Conservation (phyloP, 331 rosid genomes). For the Phaseolus coccineus region DNA sequence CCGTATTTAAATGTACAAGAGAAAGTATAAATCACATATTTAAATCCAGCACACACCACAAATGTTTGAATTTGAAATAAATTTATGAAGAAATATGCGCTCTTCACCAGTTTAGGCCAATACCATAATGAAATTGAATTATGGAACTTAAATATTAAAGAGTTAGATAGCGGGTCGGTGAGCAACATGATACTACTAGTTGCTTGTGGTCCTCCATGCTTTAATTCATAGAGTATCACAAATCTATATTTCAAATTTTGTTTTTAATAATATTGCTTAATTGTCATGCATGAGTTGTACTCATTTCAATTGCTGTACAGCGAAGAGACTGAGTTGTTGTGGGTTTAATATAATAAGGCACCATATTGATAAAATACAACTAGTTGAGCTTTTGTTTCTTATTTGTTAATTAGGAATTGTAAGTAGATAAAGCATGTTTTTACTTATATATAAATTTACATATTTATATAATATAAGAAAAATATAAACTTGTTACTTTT, state of each 20-base stretch:
- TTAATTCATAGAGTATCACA: not conserved
- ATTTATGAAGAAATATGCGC: not conserved
- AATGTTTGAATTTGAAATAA: not conserved
- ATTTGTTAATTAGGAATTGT: too few species aligned
- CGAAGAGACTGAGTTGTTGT: not conserved
- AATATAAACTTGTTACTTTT: too few species aligned
- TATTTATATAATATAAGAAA: too few species aligned
- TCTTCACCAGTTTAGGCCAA: not conserved
- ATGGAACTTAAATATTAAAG: not conserved
- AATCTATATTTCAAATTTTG: not conserved
- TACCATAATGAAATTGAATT: not conserved
- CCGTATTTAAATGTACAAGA: too few species aligned
- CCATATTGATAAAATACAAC: not conserved
- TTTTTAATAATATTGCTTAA: not conserved
- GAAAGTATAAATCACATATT: not conserved
- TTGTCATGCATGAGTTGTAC: not conserved
- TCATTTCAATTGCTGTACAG: not conserved
- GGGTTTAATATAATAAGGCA: not conserved
- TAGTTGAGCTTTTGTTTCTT: not conserved
- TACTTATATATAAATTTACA: too few species aligned
- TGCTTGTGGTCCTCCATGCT: constrained; percentile 19
- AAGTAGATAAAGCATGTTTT: too few species aligned
- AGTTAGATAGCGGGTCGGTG: not conserved
- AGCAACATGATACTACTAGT: not conserved
- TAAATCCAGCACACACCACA: not conserved